Base-by-base conservation (phyloP, 2,329 filamentous ascomycete genomes). In the Xylariaceae sp. region DNA sequence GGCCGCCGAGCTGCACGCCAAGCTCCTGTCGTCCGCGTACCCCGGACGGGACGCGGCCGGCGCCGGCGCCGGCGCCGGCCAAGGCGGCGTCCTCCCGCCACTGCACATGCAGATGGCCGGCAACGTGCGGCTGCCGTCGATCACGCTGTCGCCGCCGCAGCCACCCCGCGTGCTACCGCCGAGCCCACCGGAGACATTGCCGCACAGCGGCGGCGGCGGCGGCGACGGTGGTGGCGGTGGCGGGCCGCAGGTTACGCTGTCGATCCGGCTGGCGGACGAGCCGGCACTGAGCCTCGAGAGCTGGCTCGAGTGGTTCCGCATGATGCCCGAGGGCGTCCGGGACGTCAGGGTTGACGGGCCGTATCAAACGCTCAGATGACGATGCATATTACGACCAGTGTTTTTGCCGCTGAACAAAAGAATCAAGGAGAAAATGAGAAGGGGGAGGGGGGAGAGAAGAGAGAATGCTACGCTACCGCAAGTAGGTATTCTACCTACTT, bases 301-400 rank as follows among this genome's bases (percentile, higher is more conserved):
- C 35, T 75, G 72, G 72, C 60, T 65, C 34, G 72, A 77, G 46
- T 77, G 72, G 71, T 52, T 77, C 41, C 66, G 72, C 15, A 57
- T 70, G 47, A 71, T 77, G 64, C 73, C 73, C 2, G 70, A 74
- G 36, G 67, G 70, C 6, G 64, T 76, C 43, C 66, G 59, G 44
- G 71, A 75, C 37, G 60, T 75, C 35, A 70, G 67, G 51, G 64
- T 75, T 27, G 71, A 76, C 16, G 68, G 68, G 3, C 67, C 69
- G 14, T 70, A 58, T 39, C 55, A 55, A 50, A 58, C 58, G 48
- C 61, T 61, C 45, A 56, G 60, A 45, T 63, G 22, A 36, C 31
- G 13, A 23, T 8, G 24, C 6, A n/a, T 26, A 5, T 14, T 26
- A 13, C 21, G 7, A 23, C 8, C 21, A 23, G 7, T 26, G 24